Conservation (phyloP, 148 eudicot genomes). For the Beta vulgaris region DNA sequence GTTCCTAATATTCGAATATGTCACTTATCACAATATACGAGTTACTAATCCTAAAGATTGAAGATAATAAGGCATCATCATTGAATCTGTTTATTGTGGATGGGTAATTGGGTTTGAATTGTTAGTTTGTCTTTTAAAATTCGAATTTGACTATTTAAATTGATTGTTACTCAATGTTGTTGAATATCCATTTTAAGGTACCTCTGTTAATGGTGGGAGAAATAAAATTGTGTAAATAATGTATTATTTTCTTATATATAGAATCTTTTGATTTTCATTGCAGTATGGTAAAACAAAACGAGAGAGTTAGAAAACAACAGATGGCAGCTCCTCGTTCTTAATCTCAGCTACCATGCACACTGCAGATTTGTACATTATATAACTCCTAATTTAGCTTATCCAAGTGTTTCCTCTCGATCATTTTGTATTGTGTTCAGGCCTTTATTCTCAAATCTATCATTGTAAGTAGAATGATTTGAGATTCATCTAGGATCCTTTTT, state of each 20-base stretch:
- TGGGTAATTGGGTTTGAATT: too few relatives aligned
- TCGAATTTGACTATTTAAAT: too few relatives aligned
- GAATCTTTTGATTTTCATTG: slow-evolving; percentile 18
- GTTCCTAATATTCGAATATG: too few relatives aligned
- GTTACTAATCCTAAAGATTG: too few relatives aligned
- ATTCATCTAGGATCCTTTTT: neutral
- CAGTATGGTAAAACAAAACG: slow-evolving; percentile 88
- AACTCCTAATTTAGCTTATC: neutral
- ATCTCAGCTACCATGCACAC: slow-evolving; percentile 6
- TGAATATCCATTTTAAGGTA: neutral
- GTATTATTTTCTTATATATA: neutral
- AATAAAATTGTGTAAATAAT: neutral
- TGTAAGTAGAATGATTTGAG: neutral
- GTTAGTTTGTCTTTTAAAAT: too few relatives aligned
- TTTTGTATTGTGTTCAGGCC: neutral
- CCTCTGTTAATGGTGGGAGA: too few relatives aligned
- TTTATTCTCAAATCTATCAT: neutral
- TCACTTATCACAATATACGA: too few relatives aligned
- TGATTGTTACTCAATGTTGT: neutral
- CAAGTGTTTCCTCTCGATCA: neutral
- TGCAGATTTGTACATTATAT: neutral
- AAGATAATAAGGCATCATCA: too few relatives aligned
- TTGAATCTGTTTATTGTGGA: too few relatives aligned
- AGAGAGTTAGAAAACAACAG: slow-evolving; percentile 89
- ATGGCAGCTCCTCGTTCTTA: slow-evolving; percentile 92